Base-by-base conservation (phyloP, 23 red algal species). In the Gracilaria gracilis region DNA sequence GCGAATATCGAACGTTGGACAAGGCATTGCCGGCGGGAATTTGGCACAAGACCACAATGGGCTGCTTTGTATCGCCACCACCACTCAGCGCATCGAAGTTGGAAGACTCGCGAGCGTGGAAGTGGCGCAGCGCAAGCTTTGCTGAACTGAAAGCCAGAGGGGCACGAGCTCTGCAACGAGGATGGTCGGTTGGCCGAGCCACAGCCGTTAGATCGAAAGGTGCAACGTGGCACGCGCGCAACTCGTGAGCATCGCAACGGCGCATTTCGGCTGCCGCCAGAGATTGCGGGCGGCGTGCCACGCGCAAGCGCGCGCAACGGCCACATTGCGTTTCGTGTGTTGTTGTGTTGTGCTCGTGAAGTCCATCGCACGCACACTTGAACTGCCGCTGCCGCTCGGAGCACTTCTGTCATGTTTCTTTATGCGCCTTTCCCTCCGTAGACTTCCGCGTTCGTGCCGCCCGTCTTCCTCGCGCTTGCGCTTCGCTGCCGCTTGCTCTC, bases 271-370 rank as follows among this genome's bases (percentile, higher is more conserved):
- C 19, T 31, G 4, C 59, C 59, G 23, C 59, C 59, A 29, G 59
- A 62, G 59, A 62, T 29, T 28, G 24, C 24, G 32, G 64, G 27
- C 72, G 64, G 27, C 72, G 72, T 77, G 72, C 46, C 72, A 51
- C 72, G 40, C 38, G 39, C 72, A 33, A n/a, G n/a, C 72, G 42
- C 72, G 39, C 27, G 39, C 40, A 77, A 77, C 72, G 72, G 72
- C 72, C 42, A 77, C 72, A 51, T 77, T 27, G 72, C 72, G 16
- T 37, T 69, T 69, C 64, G 32, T 36, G 33, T 20, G 64, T 69
- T 25, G 42, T 46, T 46, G 42, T 32, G 64, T 69, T 69, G 64
- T 69, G 9, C 29, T 34, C 64, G 31, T 69, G 32, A 4, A 31
- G 24, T 62, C 59, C 59, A 62, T 24, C 59, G 59, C 59, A 29